Conservation (phyloP, 495 filamentous ascomycete genomes). For the Xylaria venustula region DNA sequence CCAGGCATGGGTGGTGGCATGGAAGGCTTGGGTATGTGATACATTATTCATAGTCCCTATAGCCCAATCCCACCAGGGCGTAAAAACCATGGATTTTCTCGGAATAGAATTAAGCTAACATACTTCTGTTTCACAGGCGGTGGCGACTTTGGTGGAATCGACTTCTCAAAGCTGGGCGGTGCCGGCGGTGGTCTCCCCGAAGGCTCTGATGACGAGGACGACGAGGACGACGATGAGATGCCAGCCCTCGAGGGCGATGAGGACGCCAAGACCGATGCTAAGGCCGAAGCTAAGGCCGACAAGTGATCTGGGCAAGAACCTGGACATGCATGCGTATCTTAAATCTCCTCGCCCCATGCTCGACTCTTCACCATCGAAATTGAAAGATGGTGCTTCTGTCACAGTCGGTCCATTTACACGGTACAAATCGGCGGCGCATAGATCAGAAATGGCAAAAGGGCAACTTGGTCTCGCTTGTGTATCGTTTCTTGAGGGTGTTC, state of each 20-base stretch:
- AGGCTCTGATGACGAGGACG: conserved; percentile 63
- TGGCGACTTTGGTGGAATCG: conserved; percentile 67
- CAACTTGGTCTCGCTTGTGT: conserved; percentile 8
- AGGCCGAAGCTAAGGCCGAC: conserved; percentile 9
- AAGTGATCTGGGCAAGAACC: background rate
- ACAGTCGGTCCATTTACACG: conserved; percentile 3
- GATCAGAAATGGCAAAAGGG: conserved; percentile 8
- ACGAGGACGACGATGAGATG: conserved; percentile 46
- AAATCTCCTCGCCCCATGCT: conserved; percentile 2
- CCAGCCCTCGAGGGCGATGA: conserved; percentile 49
- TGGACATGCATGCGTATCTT: background rate
- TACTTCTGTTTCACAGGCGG: conserved; percentile 30
- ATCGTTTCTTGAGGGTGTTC: background rate
- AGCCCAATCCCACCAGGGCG: background rate
- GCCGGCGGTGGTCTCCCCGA: conserved; percentile 51
- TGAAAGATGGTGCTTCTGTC: conserved; percentile 6
- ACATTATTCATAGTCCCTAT: conserved; percentile 8
- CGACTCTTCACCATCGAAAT: background rate
- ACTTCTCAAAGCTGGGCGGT: conserved; percentile 89
- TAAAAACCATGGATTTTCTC: background rate
- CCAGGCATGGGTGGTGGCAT: conserved; percentile 45
- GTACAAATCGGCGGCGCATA: conserved; percentile 6
- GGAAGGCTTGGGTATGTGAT: conserved; percentile 55
- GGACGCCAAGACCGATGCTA: conserved; percentile 34
- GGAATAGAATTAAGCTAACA: background rate